Percentiles rank a stretch among this genome's conserved stretches.
Evolutionary conservation across 805 yeast species (phyloP).

Genomic region (Tetrapisispora nanseiensis): DNA sequence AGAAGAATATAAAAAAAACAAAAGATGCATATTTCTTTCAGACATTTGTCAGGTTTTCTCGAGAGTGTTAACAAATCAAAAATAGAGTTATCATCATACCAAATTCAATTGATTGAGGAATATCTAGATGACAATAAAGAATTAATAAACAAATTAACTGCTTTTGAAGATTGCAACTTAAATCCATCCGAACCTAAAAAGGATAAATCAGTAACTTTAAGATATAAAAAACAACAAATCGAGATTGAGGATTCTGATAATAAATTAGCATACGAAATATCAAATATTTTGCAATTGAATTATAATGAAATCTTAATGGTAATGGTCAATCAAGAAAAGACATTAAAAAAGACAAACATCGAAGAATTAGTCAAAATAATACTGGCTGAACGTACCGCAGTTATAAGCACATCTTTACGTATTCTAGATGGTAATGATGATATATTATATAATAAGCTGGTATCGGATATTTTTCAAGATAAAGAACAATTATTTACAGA

Average conservation of each 20-base stretch:
- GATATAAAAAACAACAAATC: slow-evolving; percentile 34
- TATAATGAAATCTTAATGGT: slow-evolving; percentile 41
- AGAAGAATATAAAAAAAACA: no score
- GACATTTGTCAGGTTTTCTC: not conserved
- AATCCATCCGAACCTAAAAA: not conserved
- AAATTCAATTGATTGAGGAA: slow-evolving; percentile 1
- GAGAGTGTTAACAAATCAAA: not conserved
- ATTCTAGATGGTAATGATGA: slow-evolving; percentile 21
- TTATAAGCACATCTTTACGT: slow-evolving; percentile 34
- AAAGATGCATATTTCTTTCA: slow-evolving; percentile 1
- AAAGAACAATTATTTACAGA: slow-evolving; percentile 1
- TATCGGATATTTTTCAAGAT: slow-evolving; percentile 13
- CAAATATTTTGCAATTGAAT: slow-evolving; percentile 33
- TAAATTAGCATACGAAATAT: slow-evolving; percentile 33
- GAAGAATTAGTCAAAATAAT: slow-evolving; percentile 16
- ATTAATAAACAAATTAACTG: not conserved
- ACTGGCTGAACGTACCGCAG: slow-evolving; percentile 42
- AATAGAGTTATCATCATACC: no score
- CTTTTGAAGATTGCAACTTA: not conserved
- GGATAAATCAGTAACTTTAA: slow-evolving; percentile 24
- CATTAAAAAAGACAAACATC: slow-evolving; percentile 18
- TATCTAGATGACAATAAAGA: not conserved
- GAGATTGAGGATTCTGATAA: slow-evolving; percentile 25
- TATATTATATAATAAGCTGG: slow-evolving; percentile 15
- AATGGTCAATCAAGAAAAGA: slow-evolving; percentile 27